A percentile compares a stretch with the other conserved stretches of the same genome.
These are phyloP conservation scores for Candida rishiriensis DNA, from an alignment of 805 yeast genomes.

Conservation along the genomic window DNA sequence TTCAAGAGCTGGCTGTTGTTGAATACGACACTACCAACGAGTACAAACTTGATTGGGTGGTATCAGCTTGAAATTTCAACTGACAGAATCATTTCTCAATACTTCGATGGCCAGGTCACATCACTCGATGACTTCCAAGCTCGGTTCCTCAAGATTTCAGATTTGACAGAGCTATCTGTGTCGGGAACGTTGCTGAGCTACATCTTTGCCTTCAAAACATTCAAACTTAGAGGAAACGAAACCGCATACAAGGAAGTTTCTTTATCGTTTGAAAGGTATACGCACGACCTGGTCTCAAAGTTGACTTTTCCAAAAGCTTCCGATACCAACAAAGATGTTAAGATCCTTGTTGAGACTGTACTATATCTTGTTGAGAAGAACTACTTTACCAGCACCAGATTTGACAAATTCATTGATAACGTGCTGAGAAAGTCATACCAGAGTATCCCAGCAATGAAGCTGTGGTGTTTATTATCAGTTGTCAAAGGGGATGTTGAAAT, in stretches of 20 bases:
- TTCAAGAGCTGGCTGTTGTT: conserved; percentile 9
- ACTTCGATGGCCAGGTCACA: conserved; percentile 1
- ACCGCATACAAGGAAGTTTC: not conserved
- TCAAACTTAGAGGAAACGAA: conserved; percentile 2
- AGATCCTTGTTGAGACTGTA: conserved; percentile 29
- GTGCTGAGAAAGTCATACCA: conserved; percentile 45
- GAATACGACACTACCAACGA: conserved; percentile 15
- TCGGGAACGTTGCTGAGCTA: conserved; percentile 11
- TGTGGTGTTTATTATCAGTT: conserved; percentile 29
- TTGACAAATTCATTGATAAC: conserved; percentile 24
- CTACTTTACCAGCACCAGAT: conserved; percentile 11
- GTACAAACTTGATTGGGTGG: conserved; percentile 24
- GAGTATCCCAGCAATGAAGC: conserved; percentile 35
- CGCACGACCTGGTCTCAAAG: conserved; percentile 13
- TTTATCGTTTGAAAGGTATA: not conserved
- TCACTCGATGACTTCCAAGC: conserved; percentile 5
- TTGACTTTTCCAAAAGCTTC: conserved; percentile 43
- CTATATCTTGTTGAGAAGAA: conserved; percentile 13
- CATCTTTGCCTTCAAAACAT: conserved; percentile 15
- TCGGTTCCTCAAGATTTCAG: conserved; percentile 6
- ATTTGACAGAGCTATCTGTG: not conserved
- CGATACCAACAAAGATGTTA: conserved; percentile 28
- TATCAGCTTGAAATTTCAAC: conserved; percentile 11
- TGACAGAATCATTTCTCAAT: conserved; percentile 1
- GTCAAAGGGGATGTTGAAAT: conserved; percentile 17